phyloP scores from a whole-genome alignment of 2,329 filamentous ascomycete species.

The Fusarium robinianum region DNA sequence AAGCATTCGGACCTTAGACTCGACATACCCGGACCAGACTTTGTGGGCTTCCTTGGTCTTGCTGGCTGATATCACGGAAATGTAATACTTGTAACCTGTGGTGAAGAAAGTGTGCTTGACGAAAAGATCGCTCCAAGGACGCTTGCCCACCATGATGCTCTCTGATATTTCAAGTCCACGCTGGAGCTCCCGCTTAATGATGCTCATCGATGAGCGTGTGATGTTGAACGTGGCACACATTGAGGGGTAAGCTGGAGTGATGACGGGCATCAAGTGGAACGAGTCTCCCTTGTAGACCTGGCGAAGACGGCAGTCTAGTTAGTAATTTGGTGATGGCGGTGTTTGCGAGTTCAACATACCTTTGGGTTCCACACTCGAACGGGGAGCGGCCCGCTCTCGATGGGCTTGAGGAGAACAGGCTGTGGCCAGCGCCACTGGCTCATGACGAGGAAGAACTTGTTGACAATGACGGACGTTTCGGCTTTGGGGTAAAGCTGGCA shows the following conservation, averaged over 20 bases:
- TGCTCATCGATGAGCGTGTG: constrained; percentile 78
- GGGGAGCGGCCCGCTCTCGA: constrained; percentile 79
- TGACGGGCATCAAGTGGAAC: constrained; percentile 95
- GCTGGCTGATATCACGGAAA: constrained; percentile 83
- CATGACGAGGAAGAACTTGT: constrained; percentile 94
- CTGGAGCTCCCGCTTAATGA: constrained; percentile 82
- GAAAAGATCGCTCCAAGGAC: constrained; percentile 86
- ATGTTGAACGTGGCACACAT: constrained; percentile 99
- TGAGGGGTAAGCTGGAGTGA: constrained; percentile 94
- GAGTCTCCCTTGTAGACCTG: constrained; percentile 79
- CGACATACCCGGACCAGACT: constrained; percentile 87
- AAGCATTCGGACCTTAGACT: constrained; percentile 88
- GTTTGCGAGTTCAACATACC: constrained; percentile 50
- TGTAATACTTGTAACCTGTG: constrained; percentile 90
- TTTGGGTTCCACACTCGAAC: constrained; percentile 94
- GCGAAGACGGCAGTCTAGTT: constrained; percentile 6
- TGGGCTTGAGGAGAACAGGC: constrained; percentile 86
- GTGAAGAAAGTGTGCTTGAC: constrained; percentile 93
- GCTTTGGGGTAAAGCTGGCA: constrained; percentile 96
- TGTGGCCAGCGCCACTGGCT: constrained; percentile 91
- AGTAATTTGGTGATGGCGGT: background rate
- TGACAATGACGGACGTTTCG: constrained; percentile 82
- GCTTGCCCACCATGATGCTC: constrained; percentile 76
- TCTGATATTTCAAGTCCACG: constrained; percentile 78
- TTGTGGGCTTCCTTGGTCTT: constrained; percentile 83